Evolutionary conservation across 441 rosid genomes (phyloP).

Genomic region (Corymbia citriodora): DNA sequence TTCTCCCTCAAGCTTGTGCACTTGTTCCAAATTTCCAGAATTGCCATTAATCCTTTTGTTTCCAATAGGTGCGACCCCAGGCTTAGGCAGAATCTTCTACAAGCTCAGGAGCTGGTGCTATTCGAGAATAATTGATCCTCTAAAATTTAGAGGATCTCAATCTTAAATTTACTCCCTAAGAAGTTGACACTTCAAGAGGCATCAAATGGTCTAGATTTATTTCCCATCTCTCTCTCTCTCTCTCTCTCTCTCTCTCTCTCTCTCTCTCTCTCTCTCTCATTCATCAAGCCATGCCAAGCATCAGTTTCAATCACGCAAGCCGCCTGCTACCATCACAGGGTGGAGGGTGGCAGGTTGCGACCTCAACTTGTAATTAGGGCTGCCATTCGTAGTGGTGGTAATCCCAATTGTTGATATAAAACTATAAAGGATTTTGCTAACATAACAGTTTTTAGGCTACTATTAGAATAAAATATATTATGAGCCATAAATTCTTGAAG

Average conservation of each 20-base stretch:
- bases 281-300: accelerated
- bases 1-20: too few species aligned
- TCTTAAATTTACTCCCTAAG: background rate
- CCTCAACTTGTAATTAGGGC: background rate
- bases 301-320: background rate
- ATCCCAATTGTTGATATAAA: background rate
- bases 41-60: too few species aligned
- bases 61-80: too few species aligned
- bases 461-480: too few species aligned
- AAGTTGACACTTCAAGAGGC: background rate
- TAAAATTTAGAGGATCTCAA: background rate
- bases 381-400: accelerated
- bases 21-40: too few species aligned
- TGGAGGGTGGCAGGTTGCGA: background rate
- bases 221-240: background rate
- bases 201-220: slow-evolving; percentile 31
- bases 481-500: background rate
- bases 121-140: background rate
- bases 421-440: background rate
- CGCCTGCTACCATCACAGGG: background rate
- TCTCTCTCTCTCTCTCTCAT: background rate
- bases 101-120: background rate
- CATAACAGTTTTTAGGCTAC: accelerated
- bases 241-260: background rate
- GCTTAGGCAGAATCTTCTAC: background rate